Evolutionary conservation across 202 grass and related monocot species (phyloP).

Genomic region (Zizania palustris): DNA sequence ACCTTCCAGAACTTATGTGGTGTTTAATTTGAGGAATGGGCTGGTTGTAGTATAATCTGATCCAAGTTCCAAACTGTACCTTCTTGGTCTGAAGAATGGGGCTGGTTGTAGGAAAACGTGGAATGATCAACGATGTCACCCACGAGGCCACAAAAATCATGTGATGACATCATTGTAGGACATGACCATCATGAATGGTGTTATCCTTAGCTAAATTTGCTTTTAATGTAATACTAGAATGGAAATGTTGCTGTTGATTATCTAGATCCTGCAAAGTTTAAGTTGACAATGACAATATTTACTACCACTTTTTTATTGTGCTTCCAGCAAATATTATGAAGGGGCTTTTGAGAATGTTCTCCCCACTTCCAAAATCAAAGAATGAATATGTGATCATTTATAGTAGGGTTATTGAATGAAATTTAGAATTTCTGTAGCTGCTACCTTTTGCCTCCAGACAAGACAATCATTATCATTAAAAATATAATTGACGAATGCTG

Average conservation of each 20-base stretch:
- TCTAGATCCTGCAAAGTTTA: neutral
- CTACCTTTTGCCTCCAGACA: neutral
- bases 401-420: neutral
- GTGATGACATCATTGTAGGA: neutral
- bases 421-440: neutral
- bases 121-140: no score
- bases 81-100: constrained; percentile 12
- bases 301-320: constrained; percentile 26
- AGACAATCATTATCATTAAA: neutral
- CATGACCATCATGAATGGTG: neutral
- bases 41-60: constrained; percentile 14
- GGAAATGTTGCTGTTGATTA: neutral
- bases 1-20: constrained; percentile 32
- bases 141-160: constrained; percentile 2
- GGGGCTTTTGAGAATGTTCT: constrained; percentile 4
- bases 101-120: neutral
- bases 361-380: neutral
- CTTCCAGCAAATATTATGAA: neutral
- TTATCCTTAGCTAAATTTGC: neutral
- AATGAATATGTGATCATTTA: constrained; percentile 3
- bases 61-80: neutral
- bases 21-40: neutral
- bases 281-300: constrained; percentile 29
- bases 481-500: neutral
- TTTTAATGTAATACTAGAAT: neutral